These are phyloP conservation scores for Sclerotinia spermophila DNA, from an alignment of 2,329 filamentous ascomycete genomes.

Conservation along the genomic window DNA sequence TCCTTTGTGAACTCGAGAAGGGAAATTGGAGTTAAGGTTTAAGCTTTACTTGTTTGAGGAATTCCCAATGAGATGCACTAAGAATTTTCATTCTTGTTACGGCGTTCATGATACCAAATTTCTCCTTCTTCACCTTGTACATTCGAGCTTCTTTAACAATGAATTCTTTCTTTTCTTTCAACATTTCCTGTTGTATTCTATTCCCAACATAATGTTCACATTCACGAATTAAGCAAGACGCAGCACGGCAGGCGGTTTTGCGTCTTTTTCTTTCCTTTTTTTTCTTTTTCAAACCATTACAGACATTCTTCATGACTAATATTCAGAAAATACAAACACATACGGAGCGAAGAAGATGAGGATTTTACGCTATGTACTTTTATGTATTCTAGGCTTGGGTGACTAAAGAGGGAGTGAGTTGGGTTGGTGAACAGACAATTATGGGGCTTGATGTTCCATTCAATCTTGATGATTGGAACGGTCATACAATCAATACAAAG, in stretches of 20 bases:
- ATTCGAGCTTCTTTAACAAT: too few species aligned
- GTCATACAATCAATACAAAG: background rate
- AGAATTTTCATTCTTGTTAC: background rate
- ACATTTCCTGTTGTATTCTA: background rate
- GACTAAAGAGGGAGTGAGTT: too few species aligned
- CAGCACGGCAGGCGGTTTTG: background rate
- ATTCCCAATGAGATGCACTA: background rate
- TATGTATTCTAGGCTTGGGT: conserved; percentile 3
- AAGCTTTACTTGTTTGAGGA: background rate
- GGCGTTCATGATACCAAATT: conserved; percentile 5
- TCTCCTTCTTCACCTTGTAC: background rate
- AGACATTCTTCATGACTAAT: conserved; percentile 6
- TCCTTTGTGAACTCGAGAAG: conserved; percentile 1
- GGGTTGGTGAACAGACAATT: background rate
- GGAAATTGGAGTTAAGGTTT: background rate
- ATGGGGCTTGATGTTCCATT: background rate
- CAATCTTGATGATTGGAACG: background rate
- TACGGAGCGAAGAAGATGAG: background rate
- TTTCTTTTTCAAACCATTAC: too few species aligned
- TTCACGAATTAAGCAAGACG: background rate
- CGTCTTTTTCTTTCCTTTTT: background rate
- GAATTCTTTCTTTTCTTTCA: background rate
- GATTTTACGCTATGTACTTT: background rate
- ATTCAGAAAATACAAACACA: background rate
- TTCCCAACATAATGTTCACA: background rate